Evolutionary conservation across 495 filamentous ascomycete species (phyloP).

Genomic region (Rostrohypoxylon terebratum): DNA sequence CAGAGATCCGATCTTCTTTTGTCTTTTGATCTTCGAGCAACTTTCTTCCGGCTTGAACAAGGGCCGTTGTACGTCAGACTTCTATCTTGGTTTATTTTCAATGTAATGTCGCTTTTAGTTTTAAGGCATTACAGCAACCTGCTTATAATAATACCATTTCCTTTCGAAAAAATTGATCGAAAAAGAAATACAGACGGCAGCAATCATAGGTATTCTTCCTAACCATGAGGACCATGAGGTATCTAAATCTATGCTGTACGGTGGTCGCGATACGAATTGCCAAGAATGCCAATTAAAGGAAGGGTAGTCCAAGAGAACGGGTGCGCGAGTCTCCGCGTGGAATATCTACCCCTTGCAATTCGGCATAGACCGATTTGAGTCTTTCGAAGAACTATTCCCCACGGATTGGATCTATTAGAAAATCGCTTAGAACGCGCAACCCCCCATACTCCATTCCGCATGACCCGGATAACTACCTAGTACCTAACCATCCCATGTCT

Average conservation of each 20-base stretch:
- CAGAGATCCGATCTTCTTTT: constrained; percentile 1
- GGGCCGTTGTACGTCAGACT: constrained; percentile 30
- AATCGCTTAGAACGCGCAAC: background rate
- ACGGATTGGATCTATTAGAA: constrained; percentile 16
- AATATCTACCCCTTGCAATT: constrained; percentile 8
- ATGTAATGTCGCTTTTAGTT: background rate
- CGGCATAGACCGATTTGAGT: constrained; percentile 24
- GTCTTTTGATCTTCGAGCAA: constrained; percentile 18
- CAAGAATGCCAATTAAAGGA: background rate
- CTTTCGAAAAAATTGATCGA: background rate
- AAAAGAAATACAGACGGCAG: background rate
- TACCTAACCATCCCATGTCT: constrained; percentile 17
- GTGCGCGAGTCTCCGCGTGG: background rate
- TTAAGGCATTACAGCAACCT: background rate
- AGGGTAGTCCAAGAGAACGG: constrained; percentile 22
- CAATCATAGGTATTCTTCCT: background rate
- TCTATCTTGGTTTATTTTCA: constrained; percentile 11
- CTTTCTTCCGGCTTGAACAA: constrained; percentile 27
- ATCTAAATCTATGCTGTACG: background rate
- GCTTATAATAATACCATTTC: background rate
- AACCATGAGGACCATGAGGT: too few relatives aligned
- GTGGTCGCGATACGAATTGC: background rate
- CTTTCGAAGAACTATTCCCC: constrained; percentile 28
- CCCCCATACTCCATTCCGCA: constrained; percentile 25
- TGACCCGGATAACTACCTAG: constrained; percentile 25